Evolutionary conservation across 108 stramenopile genomes (phyloP), one percentile per base, ranked within the genome.

Genomic region (Discostella stelligeroides): DNA sequence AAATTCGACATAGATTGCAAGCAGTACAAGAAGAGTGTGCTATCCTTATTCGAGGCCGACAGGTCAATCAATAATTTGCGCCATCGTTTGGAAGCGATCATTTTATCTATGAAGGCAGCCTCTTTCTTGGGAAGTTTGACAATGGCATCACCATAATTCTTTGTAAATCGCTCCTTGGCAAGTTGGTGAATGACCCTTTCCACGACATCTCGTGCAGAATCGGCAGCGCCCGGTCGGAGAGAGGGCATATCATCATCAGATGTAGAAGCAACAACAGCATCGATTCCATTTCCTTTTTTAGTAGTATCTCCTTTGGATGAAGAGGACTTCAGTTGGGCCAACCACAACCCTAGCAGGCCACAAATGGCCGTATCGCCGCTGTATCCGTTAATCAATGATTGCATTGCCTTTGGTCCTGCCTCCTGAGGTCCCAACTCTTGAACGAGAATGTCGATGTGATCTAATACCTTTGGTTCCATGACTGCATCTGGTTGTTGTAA

Each of bases 41-140:
- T 89, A 51, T 92, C 89, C 47, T 79, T 88, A 71, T 95, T 78
- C 13, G 76, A 73, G 12, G 93, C 90, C 5, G 88, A 88, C 40
- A 95, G 72, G 59, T 95, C 93, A 59, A 95, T 95, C 71, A 95
- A 69, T 40, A 95, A 68, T 25, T 86, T 82, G 42, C 93, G 79
- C 90, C 90, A 95, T 47, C 88, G 77, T 30, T 75, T 71, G 12
- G 88, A 89, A 8, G 79, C 74, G 73, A 95, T 92, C 90, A 95
- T 95, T n/a, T 88, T 87, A 40, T 85, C 88, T 48, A 95, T 66
- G 76, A 95, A 95, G 13, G 77, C 82, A 17, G 73, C 86, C 46
- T 92, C 82, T 11, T 74, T 66, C 68, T 87, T 91, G n/a, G 79
- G 66, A 3, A 95, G 68, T n/a, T 70, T 58, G 23, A 95, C 59